These are phyloP conservation scores for Neurospora intermedia DNA, from an alignment of 495 filamentous ascomycete genomes.

Conservation along the genomic window DNA sequence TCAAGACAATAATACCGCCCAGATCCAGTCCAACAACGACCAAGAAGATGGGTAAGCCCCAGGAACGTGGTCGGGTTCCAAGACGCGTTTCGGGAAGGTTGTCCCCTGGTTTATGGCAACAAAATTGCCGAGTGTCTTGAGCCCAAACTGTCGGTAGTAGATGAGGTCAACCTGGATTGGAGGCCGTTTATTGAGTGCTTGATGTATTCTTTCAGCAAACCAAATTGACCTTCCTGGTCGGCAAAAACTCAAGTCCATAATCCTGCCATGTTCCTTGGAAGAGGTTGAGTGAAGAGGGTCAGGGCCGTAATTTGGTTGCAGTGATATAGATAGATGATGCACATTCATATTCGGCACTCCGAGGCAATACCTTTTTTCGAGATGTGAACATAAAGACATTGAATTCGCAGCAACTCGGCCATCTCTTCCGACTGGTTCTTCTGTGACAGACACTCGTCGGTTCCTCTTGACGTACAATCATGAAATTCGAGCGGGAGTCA, in stretches of 20 bases:
- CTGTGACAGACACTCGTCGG: no score
- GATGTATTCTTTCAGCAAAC: no score
- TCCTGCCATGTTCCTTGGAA: background rate
- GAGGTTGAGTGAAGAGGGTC: background rate
- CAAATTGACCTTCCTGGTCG: no score
- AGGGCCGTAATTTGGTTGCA: background rate
- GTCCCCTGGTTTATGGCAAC: background rate
- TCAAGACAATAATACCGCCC: background rate
- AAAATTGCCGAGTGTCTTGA: background rate
- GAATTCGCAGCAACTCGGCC: background rate
- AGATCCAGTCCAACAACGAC: background rate
- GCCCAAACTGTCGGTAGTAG: background rate
- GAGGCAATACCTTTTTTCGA: background rate
- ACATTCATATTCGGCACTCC: background rate
- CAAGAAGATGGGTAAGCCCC: background rate
- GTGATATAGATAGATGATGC: background rate
- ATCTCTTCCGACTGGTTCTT: background rate
- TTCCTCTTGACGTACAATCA: no score
- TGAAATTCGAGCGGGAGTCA: no score
- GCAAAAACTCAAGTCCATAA: no score
- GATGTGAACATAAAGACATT: background rate
- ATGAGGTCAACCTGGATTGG: background rate
- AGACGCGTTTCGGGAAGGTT: background rate
- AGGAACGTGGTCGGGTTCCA: background rate
- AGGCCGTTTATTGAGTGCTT: background rate